These are phyloP conservation scores for Trichoderma simmonsii DNA, from an alignment of 2,329 filamentous ascomycete genomes.

Conservation along the genomic window DNA sequence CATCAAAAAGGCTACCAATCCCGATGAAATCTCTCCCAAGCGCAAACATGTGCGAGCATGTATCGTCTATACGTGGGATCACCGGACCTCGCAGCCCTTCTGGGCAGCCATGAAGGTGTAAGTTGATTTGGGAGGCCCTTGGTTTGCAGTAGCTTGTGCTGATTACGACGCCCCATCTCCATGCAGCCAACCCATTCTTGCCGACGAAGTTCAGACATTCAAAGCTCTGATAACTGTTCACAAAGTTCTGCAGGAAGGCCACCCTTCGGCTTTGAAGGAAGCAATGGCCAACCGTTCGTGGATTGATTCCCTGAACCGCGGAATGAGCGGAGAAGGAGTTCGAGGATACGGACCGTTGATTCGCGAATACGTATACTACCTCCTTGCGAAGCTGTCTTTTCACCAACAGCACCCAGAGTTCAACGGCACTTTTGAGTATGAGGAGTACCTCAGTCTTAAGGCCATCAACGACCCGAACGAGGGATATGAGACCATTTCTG, in stretches of 20 bases:
- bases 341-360: constrained; percentile 91
- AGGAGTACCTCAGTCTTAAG: constrained; percentile 97
- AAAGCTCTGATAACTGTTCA: constrained; percentile 97
- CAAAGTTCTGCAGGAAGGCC: constrained; percentile 95
- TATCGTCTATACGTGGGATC: constrained; percentile 99
- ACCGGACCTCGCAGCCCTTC: constrained; percentile 91
- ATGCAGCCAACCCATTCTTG: constrained; percentile 85
- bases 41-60: constrained; percentile 95
- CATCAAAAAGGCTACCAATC: constrained; percentile 67
- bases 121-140: constrained; percentile 37
- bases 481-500: constrained; percentile 93
- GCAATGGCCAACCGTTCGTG: constrained; percentile 84
- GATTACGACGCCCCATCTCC: not conserved
- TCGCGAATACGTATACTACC: constrained; percentile 92
- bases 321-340: constrained; percentile 76
- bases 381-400: constrained; percentile 93
- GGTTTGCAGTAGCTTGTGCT: not conserved
- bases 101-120: constrained; percentile 99
- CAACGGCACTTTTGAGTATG: constrained; percentile 98
- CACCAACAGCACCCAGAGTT: constrained; percentile 96
- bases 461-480: constrained; percentile 98
- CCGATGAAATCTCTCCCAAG: constrained; percentile 66
- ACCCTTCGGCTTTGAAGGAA: constrained; percentile 81
- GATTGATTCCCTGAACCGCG: constrained; percentile 88
- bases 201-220: constrained; percentile 98